phyloP scores from a whole-genome alignment of 768 basidiomycete species.

The Tylopilus balloui region DNA sequence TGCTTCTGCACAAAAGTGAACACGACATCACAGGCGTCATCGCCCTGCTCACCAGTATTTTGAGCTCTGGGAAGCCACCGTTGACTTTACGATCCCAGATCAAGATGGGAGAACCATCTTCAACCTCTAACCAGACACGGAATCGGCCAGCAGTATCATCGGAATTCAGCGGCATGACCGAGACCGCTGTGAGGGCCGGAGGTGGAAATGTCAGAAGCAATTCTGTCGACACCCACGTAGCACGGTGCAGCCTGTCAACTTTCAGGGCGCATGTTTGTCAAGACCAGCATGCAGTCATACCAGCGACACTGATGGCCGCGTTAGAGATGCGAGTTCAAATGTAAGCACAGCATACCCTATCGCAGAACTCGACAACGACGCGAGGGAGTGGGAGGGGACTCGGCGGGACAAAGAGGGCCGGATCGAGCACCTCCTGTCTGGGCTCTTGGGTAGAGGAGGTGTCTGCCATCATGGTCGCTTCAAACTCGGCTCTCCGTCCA shows the following conservation, averaged over 20 bases:
- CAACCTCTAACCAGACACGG: conserved; percentile 73
- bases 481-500: conserved; percentile 11
- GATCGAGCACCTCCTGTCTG: conserved; percentile 35
- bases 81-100: conserved; percentile 91
- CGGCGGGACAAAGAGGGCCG: conserved; percentile 55
- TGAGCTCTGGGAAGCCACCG: conserved; percentile 90
- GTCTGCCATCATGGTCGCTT: conserved; percentile 24
- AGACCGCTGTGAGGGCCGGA: conserved; percentile 61
- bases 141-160: conserved; percentile 89
- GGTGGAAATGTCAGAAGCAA: conserved; percentile 87
- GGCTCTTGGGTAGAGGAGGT: conserved; percentile 4
- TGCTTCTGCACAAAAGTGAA: conserved; percentile 61
- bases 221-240: conserved; percentile 92
- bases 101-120: conserved; percentile 38
- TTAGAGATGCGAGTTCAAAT: conserved; percentile 1
- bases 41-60: conserved; percentile 57
- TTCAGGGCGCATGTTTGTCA: neutral
- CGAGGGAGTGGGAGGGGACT: conserved; percentile 44
- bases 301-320: conserved; percentile 63
- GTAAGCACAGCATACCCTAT: conserved; percentile 54
- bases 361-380: conserved; percentile 89
- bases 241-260: conserved; percentile 74
- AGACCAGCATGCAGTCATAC: conserved; percentile 37
- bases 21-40: conserved; percentile 4
- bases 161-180: conserved; percentile 67